Conservation (phyloP, 192 early-diverging fungal genomes). For the Coemansia sp. region DNA sequence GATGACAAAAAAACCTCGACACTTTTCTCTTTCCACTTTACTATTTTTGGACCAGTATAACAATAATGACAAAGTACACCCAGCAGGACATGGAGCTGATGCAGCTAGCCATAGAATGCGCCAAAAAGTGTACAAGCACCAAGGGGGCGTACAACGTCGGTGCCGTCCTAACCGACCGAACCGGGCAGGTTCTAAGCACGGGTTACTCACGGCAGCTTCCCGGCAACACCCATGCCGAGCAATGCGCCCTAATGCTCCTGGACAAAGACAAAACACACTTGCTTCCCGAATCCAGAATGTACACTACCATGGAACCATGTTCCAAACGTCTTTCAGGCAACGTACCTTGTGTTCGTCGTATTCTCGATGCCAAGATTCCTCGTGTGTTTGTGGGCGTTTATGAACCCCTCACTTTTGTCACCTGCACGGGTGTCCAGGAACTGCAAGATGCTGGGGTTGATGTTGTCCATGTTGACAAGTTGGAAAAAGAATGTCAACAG, state of each 20-base stretch:
- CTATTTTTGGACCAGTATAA: no score
- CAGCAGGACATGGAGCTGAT: conserved; percentile 58
- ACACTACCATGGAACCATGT: conserved; percentile 99
- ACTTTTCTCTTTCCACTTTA: neutral
- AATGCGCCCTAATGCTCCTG: conserved; percentile 77
- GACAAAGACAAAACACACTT: neutral
- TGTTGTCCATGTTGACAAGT: conserved; percentile 64
- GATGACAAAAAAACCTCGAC: no score
- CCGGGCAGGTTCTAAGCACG: conserved; percentile 57
- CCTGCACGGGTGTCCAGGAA: conserved; percentile 67
- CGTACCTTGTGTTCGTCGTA: conserved; percentile 60
- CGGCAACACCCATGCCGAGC: conserved; percentile 98
- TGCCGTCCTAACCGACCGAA: conserved; percentile 56
- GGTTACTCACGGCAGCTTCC: conserved; percentile 90
- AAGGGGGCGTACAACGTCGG: conserved; percentile 90
- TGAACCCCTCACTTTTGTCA: conserved; percentile 83
- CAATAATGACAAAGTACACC: conserved; percentile 10
- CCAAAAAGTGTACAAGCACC: conserved; percentile 62
- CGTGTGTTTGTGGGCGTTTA: conserved; percentile 74
- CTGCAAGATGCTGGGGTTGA: conserved; percentile 61
- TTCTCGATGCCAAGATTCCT: conserved; percentile 57
- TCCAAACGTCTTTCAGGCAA: conserved; percentile 81
- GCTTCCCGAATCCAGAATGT: conserved; percentile 23
- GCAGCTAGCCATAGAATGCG: conserved; percentile 71
- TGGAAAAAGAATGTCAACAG: conserved; percentile 63